Conservation (phyloP, 257 asterid genomes). For the Pogostemon cablin region DNA sequence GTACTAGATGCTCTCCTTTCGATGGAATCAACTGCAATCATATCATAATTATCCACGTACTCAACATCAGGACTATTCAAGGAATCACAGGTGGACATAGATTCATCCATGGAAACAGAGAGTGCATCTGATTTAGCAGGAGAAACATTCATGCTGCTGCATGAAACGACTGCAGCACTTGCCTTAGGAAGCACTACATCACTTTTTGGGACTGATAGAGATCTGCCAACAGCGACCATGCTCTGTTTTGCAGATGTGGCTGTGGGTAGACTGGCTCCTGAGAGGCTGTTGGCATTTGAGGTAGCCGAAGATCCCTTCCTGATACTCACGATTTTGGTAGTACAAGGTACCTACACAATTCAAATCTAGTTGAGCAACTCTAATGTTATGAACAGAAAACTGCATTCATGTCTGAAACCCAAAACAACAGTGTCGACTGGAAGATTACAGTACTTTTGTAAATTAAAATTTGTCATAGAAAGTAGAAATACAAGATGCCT, state of each 20-base stretch:
- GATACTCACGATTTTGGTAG: constrained; percentile 60
- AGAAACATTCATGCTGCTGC: constrained; percentile 43
- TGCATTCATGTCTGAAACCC: neutral
- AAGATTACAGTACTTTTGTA: neutral
- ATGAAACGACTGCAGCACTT: constrained; percentile 29
- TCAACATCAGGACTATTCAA: constrained; percentile 88
- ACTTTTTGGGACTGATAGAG: constrained; percentile 37
- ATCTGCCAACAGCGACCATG: constrained; percentile 40
- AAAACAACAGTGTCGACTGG: neutral
- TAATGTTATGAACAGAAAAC: neutral
- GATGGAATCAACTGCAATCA: constrained; percentile 61
- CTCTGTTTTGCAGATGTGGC: constrained; percentile 50
- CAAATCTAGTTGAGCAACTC: constrained; percentile 18
- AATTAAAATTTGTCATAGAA: neutral
- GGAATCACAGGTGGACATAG: constrained; percentile 85
- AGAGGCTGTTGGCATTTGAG: constrained; percentile 41
- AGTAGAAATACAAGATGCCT: neutral
- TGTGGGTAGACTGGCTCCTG: constrained; percentile 35
- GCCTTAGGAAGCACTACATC: constrained; percentile 39
- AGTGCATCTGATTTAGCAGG: constrained; percentile 58
- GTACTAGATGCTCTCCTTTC: constrained; percentile 59
- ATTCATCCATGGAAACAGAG: constrained; percentile 81
- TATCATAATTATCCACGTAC: constrained; percentile 65
- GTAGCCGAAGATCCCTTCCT: constrained; percentile 63
- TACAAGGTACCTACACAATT: constrained; percentile 62